A percentile compares a stretch with the other conserved stretches of the same genome.
Evolutionary conservation across 2,329 filamentous ascomycete species (phyloP).

Genomic region (Xylaria sp.): DNA sequence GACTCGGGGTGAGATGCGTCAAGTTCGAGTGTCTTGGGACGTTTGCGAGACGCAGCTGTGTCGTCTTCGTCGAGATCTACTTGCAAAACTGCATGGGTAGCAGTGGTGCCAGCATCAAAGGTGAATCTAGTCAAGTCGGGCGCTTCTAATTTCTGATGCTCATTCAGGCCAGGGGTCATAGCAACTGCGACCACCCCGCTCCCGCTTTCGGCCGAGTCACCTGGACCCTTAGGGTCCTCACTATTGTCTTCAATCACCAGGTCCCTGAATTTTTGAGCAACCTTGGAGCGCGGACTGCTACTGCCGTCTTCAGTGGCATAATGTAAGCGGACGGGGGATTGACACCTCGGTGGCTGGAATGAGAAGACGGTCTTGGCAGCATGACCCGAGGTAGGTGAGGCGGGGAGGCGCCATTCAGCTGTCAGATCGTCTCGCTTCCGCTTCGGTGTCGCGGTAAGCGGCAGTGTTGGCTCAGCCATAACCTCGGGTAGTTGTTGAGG

Average conservation of each 20-base stretch:
- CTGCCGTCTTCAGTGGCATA: slow-evolving; percentile 50
- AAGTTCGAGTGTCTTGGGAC: slow-evolving; percentile 43
- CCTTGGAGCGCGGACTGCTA: slow-evolving; percentile 58
- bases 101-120: slow-evolving; percentile 36
- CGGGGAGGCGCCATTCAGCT: slow-evolving; percentile 39
- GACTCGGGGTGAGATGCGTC: slow-evolving; percentile 23
- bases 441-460: slow-evolving; percentile 49
- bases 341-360: slow-evolving; percentile 47
- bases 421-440: slow-evolving; percentile 50
- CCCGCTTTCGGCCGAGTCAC: slow-evolving; percentile 45
- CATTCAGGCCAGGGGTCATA: slow-evolving; percentile 19
- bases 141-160: slow-evolving; percentile 20
- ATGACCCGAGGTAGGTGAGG: slow-evolving; percentile 34
- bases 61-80: slow-evolving; percentile 40
- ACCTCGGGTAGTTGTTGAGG: neutral
- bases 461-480: slow-evolving; percentile 34
- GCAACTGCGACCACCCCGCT: slow-evolving; percentile 48
- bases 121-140: slow-evolving; percentile 35
- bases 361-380: slow-evolving; percentile 47
- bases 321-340: slow-evolving; percentile 15
- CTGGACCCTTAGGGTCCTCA: slow-evolving; percentile 13
- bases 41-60: slow-evolving; percentile 45
- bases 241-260: slow-evolving; percentile 47
- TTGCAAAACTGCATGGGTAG: slow-evolving; percentile 34
- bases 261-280: slow-evolving; percentile 59